A percentile compares a stretch with the other conserved stretches of the same genome.
phyloP scores from a whole-genome alignment of 768 basidiomycete genomes.

The Boletus subcaerulescens region DNA sequence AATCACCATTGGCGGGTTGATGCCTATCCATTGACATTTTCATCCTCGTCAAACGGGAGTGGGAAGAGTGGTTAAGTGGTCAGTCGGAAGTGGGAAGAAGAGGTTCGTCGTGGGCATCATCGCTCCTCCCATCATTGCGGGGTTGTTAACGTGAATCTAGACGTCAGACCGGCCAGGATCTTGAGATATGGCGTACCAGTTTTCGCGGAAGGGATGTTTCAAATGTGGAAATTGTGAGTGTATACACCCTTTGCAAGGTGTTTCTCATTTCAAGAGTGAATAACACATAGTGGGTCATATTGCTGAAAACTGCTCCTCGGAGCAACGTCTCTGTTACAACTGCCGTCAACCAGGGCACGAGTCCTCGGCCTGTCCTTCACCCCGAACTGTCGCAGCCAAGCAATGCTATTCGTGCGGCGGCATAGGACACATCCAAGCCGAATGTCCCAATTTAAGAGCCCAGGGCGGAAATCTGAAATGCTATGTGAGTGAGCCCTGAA shows the following conservation, averaged over 20 bases:
- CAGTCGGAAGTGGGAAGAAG: constrained; percentile 74
- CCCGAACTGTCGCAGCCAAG: constrained; percentile 77
- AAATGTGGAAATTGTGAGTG: constrained; percentile 89
- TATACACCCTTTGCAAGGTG: constrained; percentile 7
- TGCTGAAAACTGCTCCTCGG: constrained; percentile 87
- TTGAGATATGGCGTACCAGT: constrained; percentile 70
- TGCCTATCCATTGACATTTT: constrained; percentile 37
- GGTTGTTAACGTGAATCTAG: constrained; percentile 25
- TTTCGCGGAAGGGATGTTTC: constrained; percentile 86
- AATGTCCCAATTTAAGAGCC: constrained; percentile 77
- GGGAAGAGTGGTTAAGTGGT: constrained; percentile 63
- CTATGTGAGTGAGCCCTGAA: constrained; percentile 54
- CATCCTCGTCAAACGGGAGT: constrained; percentile 61
- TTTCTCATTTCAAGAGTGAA: constrained; percentile 13
- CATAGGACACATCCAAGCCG: constrained; percentile 86
- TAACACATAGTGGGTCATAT: constrained; percentile 76
- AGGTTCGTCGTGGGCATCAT: constrained; percentile 40
- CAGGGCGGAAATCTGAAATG: constrained; percentile 74
- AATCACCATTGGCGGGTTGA: constrained; percentile 18
- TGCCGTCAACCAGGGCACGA: constrained; percentile 95
- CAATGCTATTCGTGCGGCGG: constrained; percentile 94
- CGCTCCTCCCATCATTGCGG: constrained; percentile 3
- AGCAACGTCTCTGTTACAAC: constrained; percentile 90
- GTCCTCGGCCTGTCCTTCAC: constrained; percentile 82
- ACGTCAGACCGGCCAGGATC: constrained; percentile 43